Evolutionary conservation across 352 stramenopile genomes (phyloP).

Genomic region (Stramenopiles sp.): DNA sequence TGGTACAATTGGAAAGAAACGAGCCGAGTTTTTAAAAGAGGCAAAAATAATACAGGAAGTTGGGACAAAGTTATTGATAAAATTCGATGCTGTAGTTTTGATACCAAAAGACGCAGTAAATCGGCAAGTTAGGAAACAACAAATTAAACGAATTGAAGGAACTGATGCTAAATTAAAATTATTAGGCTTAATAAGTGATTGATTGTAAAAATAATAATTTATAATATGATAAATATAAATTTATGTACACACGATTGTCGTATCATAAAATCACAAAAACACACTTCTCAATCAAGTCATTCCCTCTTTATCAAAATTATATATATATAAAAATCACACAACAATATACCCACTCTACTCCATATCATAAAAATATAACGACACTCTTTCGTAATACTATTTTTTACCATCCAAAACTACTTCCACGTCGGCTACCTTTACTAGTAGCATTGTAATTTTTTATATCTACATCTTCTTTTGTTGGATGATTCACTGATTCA

Average conservation of each 20-base stretch:
- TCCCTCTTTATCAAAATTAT: too few species aligned
- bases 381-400: too few species aligned
- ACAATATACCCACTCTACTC: too few species aligned
- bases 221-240: too few species aligned
- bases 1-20: neutral
- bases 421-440: neutral
- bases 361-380: too few species aligned
- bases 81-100: neutral
- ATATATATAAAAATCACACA: too few species aligned
- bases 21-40: neutral
- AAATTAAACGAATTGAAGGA: neutral
- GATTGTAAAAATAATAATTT: too few species aligned
- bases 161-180: neutral
- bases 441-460: neutral
- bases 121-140: neutral
- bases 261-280: too few species aligned
- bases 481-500: neutral
- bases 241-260: too few species aligned
- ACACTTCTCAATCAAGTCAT: too few species aligned
- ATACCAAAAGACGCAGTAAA: neutral
- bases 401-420: neutral
- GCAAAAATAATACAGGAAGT: neutral
- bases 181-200: too few species aligned
- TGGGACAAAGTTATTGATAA: neutral
- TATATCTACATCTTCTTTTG: neutral